Evolutionary conservation across 2,329 filamentous ascomycete species (phyloP).

Genomic region (Trichophyton benhamiae): DNA sequence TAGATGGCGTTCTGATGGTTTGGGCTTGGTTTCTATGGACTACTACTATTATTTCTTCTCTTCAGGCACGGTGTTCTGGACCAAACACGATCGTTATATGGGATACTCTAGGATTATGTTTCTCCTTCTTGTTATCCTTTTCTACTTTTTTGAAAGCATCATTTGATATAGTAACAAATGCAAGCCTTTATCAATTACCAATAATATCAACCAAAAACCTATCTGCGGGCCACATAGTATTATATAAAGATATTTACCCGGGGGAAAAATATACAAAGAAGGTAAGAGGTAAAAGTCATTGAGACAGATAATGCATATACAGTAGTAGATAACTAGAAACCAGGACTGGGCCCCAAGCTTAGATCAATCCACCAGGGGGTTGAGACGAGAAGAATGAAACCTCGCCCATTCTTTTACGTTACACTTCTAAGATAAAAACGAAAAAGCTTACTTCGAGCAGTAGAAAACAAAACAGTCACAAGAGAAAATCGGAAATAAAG

Average conservation of each 20-base stretch:
- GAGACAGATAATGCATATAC: conserved; percentile 1
- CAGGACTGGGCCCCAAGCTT: neutral
- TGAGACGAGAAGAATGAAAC: neutral
- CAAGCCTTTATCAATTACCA: neutral
- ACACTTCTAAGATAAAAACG: neutral
- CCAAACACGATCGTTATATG: neutral
- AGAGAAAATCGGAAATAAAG: neutral
- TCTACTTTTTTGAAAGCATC: too few relatives aligned
- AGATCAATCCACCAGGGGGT: neutral
- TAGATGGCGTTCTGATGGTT: neutral
- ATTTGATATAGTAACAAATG: too few relatives aligned
- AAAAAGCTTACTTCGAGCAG: neutral
- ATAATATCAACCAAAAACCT: neutral
- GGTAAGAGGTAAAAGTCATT: neutral
- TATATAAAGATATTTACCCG: neutral
- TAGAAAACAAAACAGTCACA: neutral
- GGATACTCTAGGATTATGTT: neutral
- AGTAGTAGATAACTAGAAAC: neutral
- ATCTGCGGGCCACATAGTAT: neutral
- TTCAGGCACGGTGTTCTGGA: neutral
- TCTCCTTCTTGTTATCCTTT: too few relatives aligned
- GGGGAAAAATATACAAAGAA: neutral
- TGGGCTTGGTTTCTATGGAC: neutral
- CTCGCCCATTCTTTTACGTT: conserved; percentile 4
- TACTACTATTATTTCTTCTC: neutral